A percentile compares a stretch with the other conserved stretches of the same genome.
Evolutionary conservation across 257 asterid species (phyloP).

Genomic region (Solanum raphanifolium): DNA sequence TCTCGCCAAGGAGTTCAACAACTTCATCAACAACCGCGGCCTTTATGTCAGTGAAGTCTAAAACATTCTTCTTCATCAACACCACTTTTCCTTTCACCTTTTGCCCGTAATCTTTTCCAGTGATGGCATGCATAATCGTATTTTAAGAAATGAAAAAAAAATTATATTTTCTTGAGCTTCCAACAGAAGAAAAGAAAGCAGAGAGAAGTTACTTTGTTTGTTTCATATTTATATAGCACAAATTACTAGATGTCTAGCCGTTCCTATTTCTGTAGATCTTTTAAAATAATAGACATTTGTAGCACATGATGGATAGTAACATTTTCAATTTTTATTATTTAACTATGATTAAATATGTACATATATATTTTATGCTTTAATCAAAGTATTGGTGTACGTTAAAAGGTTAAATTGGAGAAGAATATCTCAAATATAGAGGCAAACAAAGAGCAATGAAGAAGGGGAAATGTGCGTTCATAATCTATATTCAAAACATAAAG

Average conservation of each 20-base stretch:
- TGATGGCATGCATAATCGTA: neutral
- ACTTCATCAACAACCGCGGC: conserved; percentile 6
- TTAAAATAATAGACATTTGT: neutral
- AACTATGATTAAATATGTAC: no score
- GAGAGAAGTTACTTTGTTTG: neutral
- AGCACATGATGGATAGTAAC: no score
- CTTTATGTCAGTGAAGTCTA: neutral
- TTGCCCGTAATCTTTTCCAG: neutral
- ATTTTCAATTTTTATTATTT: no score
- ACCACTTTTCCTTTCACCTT: conserved; percentile 5
- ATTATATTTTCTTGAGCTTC: neutral
- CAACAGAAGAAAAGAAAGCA: neutral
- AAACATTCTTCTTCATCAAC: conserved; percentile 10
- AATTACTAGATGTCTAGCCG: neutral
- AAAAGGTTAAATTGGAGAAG: neutral
- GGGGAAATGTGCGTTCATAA: neutral
- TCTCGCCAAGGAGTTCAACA: conserved; percentile 4
- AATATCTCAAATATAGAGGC: neutral
- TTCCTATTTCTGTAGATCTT: neutral
- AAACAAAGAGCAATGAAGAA: neutral
- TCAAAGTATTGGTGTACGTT: neutral
- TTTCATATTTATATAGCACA: neutral
- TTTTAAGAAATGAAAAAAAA: neutral
- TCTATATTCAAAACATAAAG: neutral
- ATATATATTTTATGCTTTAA: no score